Conservation (phyloP, 2,329 filamentous ascomycete species). For the Coniochaeta prunicola region DNA sequence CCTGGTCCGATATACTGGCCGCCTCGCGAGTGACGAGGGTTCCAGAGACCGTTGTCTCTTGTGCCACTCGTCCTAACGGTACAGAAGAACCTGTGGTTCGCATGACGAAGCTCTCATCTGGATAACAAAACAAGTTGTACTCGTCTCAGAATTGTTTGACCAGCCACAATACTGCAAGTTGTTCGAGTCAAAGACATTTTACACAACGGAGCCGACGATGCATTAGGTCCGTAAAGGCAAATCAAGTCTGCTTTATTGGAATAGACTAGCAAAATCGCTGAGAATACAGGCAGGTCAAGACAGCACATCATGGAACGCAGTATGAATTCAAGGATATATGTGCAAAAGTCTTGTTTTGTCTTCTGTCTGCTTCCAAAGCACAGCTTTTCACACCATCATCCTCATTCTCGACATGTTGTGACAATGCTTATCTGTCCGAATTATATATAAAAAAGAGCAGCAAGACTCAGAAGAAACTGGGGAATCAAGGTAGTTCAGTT, state of each 20-base stretch:
- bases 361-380: not conserved
- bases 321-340: not conserved
- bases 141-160: not conserved
- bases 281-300: not conserved
- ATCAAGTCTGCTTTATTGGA: not conserved
- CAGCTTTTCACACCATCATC: not conserved
- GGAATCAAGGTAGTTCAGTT: not conserved
- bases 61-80: too few species aligned
- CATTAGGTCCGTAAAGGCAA: not conserved
- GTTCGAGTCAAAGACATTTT: too few species aligned
- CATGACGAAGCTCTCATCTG: too few species aligned
- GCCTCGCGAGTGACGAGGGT: too few species aligned
- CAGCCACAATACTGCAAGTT: too few species aligned
- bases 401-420: not conserved
- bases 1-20: too few species aligned
- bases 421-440: conserved; percentile 1
- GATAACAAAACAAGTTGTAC: not conserved
- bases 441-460: not conserved
- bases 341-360: not conserved
- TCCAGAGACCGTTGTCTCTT: too few species aligned
- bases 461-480: not conserved
- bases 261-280: not conserved
- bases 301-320: not conserved
- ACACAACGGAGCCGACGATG: too few species aligned
- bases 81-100: too few species aligned